A percentile compares a stretch with the other conserved stretches of the same genome.
Conservation (phyloP, 352 stramenopile species). For the Phytophthora hibernalis region DNA sequence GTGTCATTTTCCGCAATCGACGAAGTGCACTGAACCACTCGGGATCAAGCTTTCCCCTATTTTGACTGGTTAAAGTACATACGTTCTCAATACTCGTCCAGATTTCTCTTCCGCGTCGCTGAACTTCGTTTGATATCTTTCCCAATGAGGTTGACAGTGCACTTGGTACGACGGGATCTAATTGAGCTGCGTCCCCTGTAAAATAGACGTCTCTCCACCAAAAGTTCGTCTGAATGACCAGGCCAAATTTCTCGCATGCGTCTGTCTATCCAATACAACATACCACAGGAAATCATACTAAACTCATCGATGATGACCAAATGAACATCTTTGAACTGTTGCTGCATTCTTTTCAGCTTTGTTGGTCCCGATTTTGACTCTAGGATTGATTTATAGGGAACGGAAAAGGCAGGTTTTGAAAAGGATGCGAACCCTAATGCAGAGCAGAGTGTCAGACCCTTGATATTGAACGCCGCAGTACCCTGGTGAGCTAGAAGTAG, state of each 20-base stretch:
- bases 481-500: slow-evolving; percentile 9
- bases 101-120: background rate
- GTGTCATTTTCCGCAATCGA: background rate
- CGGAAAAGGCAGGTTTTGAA: slow-evolving; percentile 5
- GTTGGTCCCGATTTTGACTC: background rate
- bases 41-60: background rate
- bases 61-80: background rate
- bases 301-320: slow-evolving; percentile 16
- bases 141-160: background rate
- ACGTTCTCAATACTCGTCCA: background rate
- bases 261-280: slow-evolving; percentile 15
- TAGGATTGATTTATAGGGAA: slow-evolving; percentile 1
- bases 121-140: background rate
- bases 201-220: slow-evolving; percentile 5
- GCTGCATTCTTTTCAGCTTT: background rate
- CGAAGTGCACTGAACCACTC: slow-evolving; percentile 10
- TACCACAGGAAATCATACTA: slow-evolving; percentile 1
- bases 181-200: slow-evolving; percentile 1
- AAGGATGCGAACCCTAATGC: background rate
- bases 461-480: slow-evolving; percentile 9
- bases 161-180: slow-evolving; percentile 5
- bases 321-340: slow-evolving; percentile 12
- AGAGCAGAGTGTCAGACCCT: slow-evolving; percentile 4
- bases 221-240: background rate
- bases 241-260: slow-evolving; percentile 15